Base-by-base conservation (phyloP, 345 rosid species). In the Arabis hirsuta region DNA sequence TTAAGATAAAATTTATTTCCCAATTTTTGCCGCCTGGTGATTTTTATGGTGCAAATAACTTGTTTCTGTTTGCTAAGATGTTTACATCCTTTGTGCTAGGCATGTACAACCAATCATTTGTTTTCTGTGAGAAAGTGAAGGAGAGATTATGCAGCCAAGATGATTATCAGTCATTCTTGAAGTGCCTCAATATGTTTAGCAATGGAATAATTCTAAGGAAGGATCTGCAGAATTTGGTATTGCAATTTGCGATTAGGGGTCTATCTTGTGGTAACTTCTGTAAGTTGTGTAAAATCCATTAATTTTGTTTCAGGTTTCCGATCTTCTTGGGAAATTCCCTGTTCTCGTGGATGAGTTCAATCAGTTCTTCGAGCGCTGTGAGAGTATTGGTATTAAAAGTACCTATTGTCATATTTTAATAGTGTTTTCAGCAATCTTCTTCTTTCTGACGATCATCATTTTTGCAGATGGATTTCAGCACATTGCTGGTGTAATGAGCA, bases 271-370 rank as follows among this genome's bases (percentile, higher is more conserved):
- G 56, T 71, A 47, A 54, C 45, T 55, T 43, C 47, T 0, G 66
- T 34, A 61, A 60, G 22, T 61, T 68, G 14, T 56, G 5, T 56
- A 27, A 19, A 48, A 48, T 57, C 24, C 26, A 27, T 46, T 39
- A 43, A 10, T 63, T 9, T 12, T 31, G 20, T 22, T 54, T 55
- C 88, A 91, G 99, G 89, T 95, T 67, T 79, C 92, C 56, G 91
- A 87, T 84, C 83, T 94, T 69, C 90, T 94, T 73, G 96, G 93
- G 58, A 88, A 87, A 84, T 77, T 84, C 81, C 84, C 89, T 24
- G 96, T 89, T 80, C 91, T 94, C 58, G 89, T 94, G 98, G 87
- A 83, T 55, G 97, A 94, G 78, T 91, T 94, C 85, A 88, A 81
- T 71, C 87, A 84, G 65, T 87, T 86, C 81, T 84, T 89, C 66